Conservation (phyloP, 306 rosid genomes). For the Pterocarpus macrocarpus region DNA sequence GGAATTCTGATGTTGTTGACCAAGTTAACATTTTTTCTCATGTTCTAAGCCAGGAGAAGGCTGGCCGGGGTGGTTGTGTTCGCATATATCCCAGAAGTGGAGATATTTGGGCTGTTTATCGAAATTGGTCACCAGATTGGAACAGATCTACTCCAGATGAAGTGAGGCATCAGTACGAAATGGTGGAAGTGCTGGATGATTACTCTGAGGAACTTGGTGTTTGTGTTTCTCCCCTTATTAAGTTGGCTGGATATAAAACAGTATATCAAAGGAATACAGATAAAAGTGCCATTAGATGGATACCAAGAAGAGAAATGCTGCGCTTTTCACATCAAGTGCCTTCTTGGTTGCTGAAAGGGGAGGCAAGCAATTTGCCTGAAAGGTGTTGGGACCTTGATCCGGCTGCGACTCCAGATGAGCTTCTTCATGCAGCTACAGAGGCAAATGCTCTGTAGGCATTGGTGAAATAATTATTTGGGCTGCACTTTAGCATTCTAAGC, state of each 20-base stretch:
- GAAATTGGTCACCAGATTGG: constrained; percentile 90
- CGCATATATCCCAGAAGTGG: constrained; percentile 87
- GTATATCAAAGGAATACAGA: constrained; percentile 76
- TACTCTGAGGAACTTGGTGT: constrained; percentile 95
- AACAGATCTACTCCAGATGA: constrained; percentile 86
- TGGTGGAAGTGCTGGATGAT: constrained; percentile 96
- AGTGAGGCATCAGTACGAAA: constrained; percentile 90
- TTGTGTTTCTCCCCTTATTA: constrained; percentile 83
- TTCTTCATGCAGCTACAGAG: constrained; percentile 75
- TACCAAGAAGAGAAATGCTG: constrained; percentile 87
- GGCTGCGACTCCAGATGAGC: constrained; percentile 97
- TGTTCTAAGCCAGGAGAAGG: constrained; percentile 73
- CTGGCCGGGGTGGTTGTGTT: constrained; percentile 95
- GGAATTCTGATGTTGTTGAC: constrained; percentile 80
- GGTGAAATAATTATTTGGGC: constrained; percentile 51
- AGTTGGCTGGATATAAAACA: constrained; percentile 86
- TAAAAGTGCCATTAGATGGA: constrained; percentile 78
- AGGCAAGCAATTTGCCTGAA: constrained; percentile 67
- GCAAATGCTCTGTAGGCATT: constrained; percentile 51
- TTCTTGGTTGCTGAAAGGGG: constrained; percentile 76
- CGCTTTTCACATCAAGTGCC: constrained; percentile 99
- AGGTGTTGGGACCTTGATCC: constrained; percentile 97
- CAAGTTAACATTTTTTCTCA: constrained; percentile 95
- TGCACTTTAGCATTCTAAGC: constrained; percentile 64
- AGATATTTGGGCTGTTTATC: constrained; percentile 93